Evolutionary conservation across 1,139 yeast genomes (phyloP), one percentile per base, ranked within the genome.

Genomic region (Suhomyces bolitotheri): DNA sequence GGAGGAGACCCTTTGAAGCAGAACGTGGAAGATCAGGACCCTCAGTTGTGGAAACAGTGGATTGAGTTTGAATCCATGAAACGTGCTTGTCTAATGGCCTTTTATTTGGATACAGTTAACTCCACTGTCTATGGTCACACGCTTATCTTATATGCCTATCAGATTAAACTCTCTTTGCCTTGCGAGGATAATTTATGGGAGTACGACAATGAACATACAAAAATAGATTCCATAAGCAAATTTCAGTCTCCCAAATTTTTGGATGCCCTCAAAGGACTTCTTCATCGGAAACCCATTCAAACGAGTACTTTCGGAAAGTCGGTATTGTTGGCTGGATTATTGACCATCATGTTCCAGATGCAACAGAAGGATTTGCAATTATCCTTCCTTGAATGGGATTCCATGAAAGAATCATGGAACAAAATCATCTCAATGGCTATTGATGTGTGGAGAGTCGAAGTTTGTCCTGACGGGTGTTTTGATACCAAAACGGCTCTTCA

Each of bases 291-390:
- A 33, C 71, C 70, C 15, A 74, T 76, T 1, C 60, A 64, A 9
- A 69, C 79, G 1, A 64, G 68, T 16, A 58, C 71, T n/a, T 43
- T 84, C 54, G 86, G 88, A 7, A 74, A 79, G 39, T 77, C 80
- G 42, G 74, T 83, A 5, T 54, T 85, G 22, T 59, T 85, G 21
- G 80, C 87, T 3, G 95, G 95, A 0, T 58, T 85, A 30, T 60
- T 82, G 34, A 78, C 90, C 1, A 68, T 84, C 13, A 69, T 81
- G 72, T 71, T 75, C 47, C 86, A 83, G 59, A 76, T 84, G 76
- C 89, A 83, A 53, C 90, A 83, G 52, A 65, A 78, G 13, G 90
- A 81, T 49, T 51, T 76, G 29, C 87, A 78, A 54, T 69, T 68
- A 7, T 62, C 54, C 41, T 62, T 50, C 48, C 56, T 56, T 53